Evolutionary conservation across 2,329 filamentous ascomycete genomes (phyloP), one percentile per base, ranked within the genome.

Genomic region (Fusarium sp.): DNA sequence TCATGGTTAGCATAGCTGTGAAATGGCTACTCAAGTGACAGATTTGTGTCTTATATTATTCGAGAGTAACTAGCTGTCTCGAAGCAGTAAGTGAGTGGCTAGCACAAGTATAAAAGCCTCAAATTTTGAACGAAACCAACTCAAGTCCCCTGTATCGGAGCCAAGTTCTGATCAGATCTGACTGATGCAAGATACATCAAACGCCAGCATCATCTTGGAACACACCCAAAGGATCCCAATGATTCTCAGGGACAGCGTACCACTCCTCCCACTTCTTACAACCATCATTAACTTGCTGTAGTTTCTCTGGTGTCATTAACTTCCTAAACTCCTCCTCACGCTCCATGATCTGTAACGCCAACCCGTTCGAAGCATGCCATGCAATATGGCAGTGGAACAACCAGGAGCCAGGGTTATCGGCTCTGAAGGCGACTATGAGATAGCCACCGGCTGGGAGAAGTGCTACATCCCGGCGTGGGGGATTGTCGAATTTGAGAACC

Each of bases 351-450:
- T 67, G 56, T 16, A 66, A 37, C 0, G 64, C 61, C 26, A 67
- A 39, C 3, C 64, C 64, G 16, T 57, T 66, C 3, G 61, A 66
- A 18, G 62, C 64, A 24, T 66, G 64, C 63, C 57, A 68, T n/a
- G 57, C 48, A 35, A 63, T 67, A 35, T 58, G 57, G 21, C 57
- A 63, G 35, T 63, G 65, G 43, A 66, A 66, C 18, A 68, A 8
- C 63, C 57, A 67, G 11, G 62, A 63, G 13, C 57, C 65, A 5
- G 63, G 52, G 7, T 67, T 67, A 8, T 67, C 63, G 8, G 53
- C 52, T 20, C 38, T 63, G 9, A 58, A 68, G 10, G 63, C 63
- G 1, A 68, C 50, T 8, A 63, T 44, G 6, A 68, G 53, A 33
- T 62, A 67, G 6, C 62, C 64, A 5, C 53, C 63, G 3, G 57